Evolutionary conservation across 495 filamentous ascomycete species (phyloP), one percentile per base, ranked within the genome.

Genomic region (Aspergillus leporis): DNA sequence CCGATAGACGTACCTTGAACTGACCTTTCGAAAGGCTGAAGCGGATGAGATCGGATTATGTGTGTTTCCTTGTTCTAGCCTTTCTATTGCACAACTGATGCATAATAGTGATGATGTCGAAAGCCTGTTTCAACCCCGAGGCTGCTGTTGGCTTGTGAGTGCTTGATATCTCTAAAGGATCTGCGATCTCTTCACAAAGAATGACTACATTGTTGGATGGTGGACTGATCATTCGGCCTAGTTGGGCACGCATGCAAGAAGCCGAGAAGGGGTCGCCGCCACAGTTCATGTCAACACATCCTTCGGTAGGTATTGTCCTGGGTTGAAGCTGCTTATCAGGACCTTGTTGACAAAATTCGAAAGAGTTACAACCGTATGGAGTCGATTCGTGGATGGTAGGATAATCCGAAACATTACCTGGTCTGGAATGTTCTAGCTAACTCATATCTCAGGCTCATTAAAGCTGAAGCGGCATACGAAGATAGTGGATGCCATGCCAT

Each of bases 11-110:
- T 30, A 32, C 22, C 23, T 9, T 51, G 58, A 22, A 6, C 18
- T 23, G 53, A 49, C 21, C 2, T 43, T 19, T 7, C 49, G 8
- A 14, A 8, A 82, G 75, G 72, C 78, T n/a, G 81, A 85, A 66
- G 93, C 93, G 0, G 93, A 98, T 73, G 88, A 91, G 60, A 94
- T 97, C 46, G 93, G 93, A 6, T 68, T 97, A 57, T 88, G 79
- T 82, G 76, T 61, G 74, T 41, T 4, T 7, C 28, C 28, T 12
- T 2, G 4, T 12, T n/a, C 12, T 6, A 76, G 16, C 70, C 78
- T 71, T 48, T 81, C 75, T 53, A 36, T 46, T 7, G 13, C 51
- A 23, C 36, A 45, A 36, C 71, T 68, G 56, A 63, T 23, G 5
- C 2, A 49, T 43, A 23, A 12, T 56, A 80, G 73, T 88, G 69